Evolutionary conservation across 805 yeast species (phyloP), one percentile per base, ranked within the genome.

Genomic region (Pichia pseudocactophila): DNA sequence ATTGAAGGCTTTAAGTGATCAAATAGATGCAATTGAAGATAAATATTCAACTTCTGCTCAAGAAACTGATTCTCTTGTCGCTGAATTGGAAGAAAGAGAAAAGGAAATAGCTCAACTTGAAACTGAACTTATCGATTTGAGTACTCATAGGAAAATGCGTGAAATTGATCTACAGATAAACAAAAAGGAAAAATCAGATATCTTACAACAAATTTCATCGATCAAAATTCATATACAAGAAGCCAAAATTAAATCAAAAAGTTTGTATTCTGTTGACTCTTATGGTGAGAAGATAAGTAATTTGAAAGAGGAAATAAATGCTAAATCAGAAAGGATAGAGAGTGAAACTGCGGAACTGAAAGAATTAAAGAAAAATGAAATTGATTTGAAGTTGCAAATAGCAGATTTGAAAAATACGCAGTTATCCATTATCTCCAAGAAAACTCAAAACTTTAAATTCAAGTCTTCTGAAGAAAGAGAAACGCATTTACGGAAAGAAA

Each of bases 391-490:
- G 53, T 25, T 56, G 0, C 50, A 43, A 36, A 45, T 45, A n/a
- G 71, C 72, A 42, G 50, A 56, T 3, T 52, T 66, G 37, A 70
- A 68, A 40, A 63, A 76, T 7, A 69, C 62, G 25, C 88, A 82
- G 57, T 66, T 82, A 49, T 61, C 70, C 13, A 58, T 89, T 4
- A 73, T 82, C 39, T 68, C 82, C 7, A 89, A 87, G 54, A 83
- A 79, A 51, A 85, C 83, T 34, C 75, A 88, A 39, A 73, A 73
- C 44, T 69, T 77, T 20, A 73, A 76, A 48, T 88, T 87, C 51
- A 48, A 58, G 1, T 59, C 73, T 13, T 69, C 70, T 47, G 53
- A 60, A 2, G 81, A 84, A 45, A 70, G 96, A 48, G 81, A 87
- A 55, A 35, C 46, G 2, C 85, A 94, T 90, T 66, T 89, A 13